Conservation (phyloP, 441 rosid genomes). For the Erodium chrysanthum region DNA sequence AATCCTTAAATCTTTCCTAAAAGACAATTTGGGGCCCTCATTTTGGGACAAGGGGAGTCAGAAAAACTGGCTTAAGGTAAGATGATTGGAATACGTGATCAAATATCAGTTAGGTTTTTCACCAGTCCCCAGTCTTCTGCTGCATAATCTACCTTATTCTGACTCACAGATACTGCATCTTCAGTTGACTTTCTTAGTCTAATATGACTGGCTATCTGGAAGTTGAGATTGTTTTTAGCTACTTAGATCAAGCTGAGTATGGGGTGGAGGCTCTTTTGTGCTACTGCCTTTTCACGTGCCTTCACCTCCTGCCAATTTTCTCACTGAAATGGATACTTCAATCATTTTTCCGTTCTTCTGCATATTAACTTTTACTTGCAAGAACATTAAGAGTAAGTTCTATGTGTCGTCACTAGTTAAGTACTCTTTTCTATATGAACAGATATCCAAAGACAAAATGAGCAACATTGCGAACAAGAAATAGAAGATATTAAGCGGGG, state of each 20-base stretch:
- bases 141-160: background rate
- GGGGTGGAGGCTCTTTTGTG: background rate
- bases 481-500: conserved; percentile 73
- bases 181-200: background rate
- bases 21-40: background rate
- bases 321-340: background rate
- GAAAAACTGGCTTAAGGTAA: background rate
- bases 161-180: background rate
- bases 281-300: background rate
- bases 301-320: background rate
- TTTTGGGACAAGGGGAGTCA: background rate
- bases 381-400: background rate
- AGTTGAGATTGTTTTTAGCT: background rate
- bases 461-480: conserved; percentile 75
- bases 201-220: background rate
- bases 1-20: background rate
- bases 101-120: too few species aligned
- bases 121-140: background rate
- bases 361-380: background rate
- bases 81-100: background rate
- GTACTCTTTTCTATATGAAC: conserved; percentile 16
- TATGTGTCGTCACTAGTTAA: background rate
- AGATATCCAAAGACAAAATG: conserved; percentile 79
- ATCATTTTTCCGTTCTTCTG: background rate
- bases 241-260: background rate